Evolutionary conservation across 176 grass and related monocot genomes (phyloP), one percentile per base, ranked within the genome.

Genomic region (Oryza glaberrima): DNA sequence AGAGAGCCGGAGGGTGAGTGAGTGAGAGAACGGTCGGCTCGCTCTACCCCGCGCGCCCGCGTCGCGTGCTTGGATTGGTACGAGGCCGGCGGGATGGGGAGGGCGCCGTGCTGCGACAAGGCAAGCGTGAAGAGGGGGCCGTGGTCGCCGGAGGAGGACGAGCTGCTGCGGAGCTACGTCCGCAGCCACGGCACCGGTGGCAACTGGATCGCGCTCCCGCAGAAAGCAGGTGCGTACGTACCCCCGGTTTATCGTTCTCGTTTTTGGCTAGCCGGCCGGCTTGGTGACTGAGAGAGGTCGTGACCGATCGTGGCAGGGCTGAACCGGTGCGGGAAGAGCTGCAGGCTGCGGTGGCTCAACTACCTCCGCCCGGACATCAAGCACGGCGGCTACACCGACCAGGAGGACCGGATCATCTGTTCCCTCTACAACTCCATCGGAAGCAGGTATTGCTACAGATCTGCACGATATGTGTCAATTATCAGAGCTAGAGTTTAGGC

Each of bases 91-190:
- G 43, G 7, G 20, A 98, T 98, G 95, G 95, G 95, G 25, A 88
- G 95, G 9, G 86, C 95, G 51, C 95, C 95, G 84, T 98, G 95
- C 91, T 98, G 95, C 81, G 95, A 98, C 84, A 95, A 91, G 89
- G 89, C 85, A 48, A 93, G 85, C 52, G 95, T 98, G 64, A 98
- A 98, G 88, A 63, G 90, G 76, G 95, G 95, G 3, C 95, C 92
- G 47, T 98, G 95, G 95, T 91, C 95, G 67, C 92, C 92, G 65
- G 92, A 98, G 81, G 95, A 98, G 86, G 95, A 98, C 83, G 92
- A 87, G 36, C 9, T 89, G 71, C 95, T 98, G 38, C 88, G 76
- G 75, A 85, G 76, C 84, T 95, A 95, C 84, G 84, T 98, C 60
- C 58, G 87, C 30, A 83, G 67, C 70, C 83, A 95, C 36, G 92